Evolutionary conservation across 108 stramenopile genomes (phyloP).

Genomic region (Cylindrotheca fusiformis): DNA sequence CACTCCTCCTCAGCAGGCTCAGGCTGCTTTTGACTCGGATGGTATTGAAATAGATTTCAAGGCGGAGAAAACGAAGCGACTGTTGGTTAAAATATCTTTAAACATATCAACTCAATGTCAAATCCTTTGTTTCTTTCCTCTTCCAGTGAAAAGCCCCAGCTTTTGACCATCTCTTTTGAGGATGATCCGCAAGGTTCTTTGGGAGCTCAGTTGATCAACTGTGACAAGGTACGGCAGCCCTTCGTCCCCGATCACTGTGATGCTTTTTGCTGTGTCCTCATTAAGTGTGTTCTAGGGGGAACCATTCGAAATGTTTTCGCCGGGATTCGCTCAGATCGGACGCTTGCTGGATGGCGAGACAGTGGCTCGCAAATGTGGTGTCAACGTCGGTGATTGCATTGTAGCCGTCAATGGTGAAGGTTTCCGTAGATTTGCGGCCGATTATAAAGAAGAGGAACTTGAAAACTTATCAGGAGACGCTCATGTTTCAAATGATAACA

Average conservation of each 20-base stretch:
- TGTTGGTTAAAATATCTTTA: no score
- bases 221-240: slow-evolving; percentile 50
- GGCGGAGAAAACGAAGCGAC: no score
- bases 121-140: slow-evolving; percentile 54
- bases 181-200: slow-evolving; percentile 62
- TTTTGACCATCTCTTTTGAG: slow-evolving; percentile 64
- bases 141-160: slow-evolving; percentile 54
- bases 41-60: no score
- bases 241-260: background rate
- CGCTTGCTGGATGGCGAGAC: slow-evolving; percentile 52
- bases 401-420: slow-evolving; percentile 74
- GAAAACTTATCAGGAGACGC: slow-evolving; percentile 42
- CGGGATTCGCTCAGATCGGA: slow-evolving; percentile 65
- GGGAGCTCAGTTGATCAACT: slow-evolving; percentile 64
- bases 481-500: slow-evolving; percentile 22
- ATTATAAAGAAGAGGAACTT: slow-evolving; percentile 59
- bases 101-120: no score
- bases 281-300: slow-evolving; percentile 28
- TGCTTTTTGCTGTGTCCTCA: background rate
- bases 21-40: no score
- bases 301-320: slow-evolving; percentile 71
- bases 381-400: slow-evolving; percentile 62
- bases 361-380: slow-evolving; percentile 61
- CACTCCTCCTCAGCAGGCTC: no score
- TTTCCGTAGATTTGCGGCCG: slow-evolving; percentile 75